These are phyloP conservation scores for Fraxinus americana DNA, from an alignment of 257 asterid species.

Conservation along the genomic window DNA sequence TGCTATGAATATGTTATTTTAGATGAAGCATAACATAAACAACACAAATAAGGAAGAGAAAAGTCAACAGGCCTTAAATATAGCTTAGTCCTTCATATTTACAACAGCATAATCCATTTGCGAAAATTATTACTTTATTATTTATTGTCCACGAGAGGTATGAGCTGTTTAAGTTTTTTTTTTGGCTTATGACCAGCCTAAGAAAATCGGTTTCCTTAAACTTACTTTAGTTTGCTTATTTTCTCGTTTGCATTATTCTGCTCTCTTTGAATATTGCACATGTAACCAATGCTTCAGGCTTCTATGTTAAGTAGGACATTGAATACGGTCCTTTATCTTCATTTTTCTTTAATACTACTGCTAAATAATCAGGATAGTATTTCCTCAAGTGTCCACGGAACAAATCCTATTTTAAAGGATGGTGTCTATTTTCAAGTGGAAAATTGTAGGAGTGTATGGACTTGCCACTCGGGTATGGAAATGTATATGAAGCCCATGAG, in stretches of 20 bases:
- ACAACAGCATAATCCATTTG: background rate
- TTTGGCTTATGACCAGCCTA: background rate
- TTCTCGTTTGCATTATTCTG: background rate
- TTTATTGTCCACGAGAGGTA: too few species aligned
- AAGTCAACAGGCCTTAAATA: background rate
- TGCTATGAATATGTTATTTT: slow-evolving; percentile 14
- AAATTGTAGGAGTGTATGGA: too few species aligned
- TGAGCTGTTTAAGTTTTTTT: too few species aligned
- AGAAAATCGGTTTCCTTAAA: background rate
- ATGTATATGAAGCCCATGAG: background rate
- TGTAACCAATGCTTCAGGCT: background rate
- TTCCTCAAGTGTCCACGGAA: too few species aligned
- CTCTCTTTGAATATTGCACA: background rate
- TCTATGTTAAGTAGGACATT: background rate
- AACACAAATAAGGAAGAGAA: background rate
- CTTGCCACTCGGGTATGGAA: too few species aligned
- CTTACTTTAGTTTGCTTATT: background rate
- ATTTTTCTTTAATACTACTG: too few species aligned
- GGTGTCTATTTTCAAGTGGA: too few species aligned
- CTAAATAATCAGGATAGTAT: too few species aligned
- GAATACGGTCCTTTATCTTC: background rate
- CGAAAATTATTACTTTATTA: too few species aligned
- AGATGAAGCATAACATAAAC: background rate
- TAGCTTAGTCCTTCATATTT: slow-evolving; percentile 1
- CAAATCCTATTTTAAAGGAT: too few species aligned